Base-by-base conservation (phyloP, 345 rosid species). In the Erodium maritimum region DNA sequence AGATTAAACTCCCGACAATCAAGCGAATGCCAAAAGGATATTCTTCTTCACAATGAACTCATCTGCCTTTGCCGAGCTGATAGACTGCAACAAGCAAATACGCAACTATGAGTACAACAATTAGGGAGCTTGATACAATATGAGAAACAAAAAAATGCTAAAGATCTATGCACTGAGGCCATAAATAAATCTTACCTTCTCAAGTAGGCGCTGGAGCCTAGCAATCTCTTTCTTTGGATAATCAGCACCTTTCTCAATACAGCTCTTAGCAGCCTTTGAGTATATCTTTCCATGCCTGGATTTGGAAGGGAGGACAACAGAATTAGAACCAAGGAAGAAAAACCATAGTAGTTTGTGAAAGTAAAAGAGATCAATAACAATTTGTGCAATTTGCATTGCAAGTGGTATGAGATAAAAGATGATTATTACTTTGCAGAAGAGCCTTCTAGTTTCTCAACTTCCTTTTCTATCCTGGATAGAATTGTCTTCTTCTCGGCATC, bases 41-140 rank as follows among this genome's bases (percentile, higher is more conserved):
- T 86, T 91, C 73, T 75, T 88, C 89, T 88, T 91, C 61, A 88
- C 61, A 34, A 83, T 82, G 67, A 88, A 83, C 58, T 88, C 95
- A 42, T 88, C 98, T 17, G 83, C 93, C 75, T 91, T 91, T 17
- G 73, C 80, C 21, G 93, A 75, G 77, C 93, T 90, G 66, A 94
- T 81, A 1, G 99, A 75, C 99, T 87, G 88, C 82, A 71, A 18
- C 58, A 58, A 37, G n/a, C 1, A 2, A 60, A 65, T 56, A 56
- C 23, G 61, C 18, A 12, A 42, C 48, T 10, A 42, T 42, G 14
- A 16, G 1, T 42, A n/a, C n/a, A n/a, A n/a, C n/a, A n/a, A n/a
- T n/a, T n/a, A n/a, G n/a, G n/a, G n/a, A n/a, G n/a, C n/a, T 10
- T 11, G 12, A 42, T 42, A 42, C 3, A 11, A 42, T 10, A 42